Evolutionary conservation across 768 basidiomycete genomes (phyloP).

Genomic region (Melanogaster broomeanus): DNA sequence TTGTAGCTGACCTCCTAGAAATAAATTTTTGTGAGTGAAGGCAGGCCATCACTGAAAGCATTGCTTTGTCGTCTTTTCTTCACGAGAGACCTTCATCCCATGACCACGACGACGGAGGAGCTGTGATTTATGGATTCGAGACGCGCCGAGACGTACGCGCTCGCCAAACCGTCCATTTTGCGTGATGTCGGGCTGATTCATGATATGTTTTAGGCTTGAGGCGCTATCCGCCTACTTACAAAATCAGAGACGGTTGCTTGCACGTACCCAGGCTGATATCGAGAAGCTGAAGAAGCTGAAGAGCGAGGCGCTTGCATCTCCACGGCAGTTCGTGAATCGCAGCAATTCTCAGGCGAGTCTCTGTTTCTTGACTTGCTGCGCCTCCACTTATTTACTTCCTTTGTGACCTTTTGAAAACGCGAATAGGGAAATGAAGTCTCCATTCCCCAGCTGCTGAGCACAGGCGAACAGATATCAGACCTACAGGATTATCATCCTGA

Average conservation of each 20-base stretch:
- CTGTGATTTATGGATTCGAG: slow-evolving; percentile 28
- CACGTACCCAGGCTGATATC: slow-evolving; percentile 64
- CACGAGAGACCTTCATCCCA: slow-evolving; percentile 21
- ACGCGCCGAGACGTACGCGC: slow-evolving; percentile 38
- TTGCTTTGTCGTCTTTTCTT: slow-evolving; percentile 1
- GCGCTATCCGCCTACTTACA: slow-evolving; percentile 69
- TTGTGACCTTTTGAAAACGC: slow-evolving; percentile 14
- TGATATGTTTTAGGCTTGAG: slow-evolving; percentile 36
- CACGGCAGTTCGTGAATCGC: slow-evolving; percentile 35
- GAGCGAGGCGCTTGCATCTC: slow-evolving; percentile 36
- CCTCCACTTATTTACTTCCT: slow-evolving; percentile 19
- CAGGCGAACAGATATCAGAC: slow-evolving; percentile 42
- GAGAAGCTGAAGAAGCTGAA: slow-evolving; percentile 51
- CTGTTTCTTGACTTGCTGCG: neutral
- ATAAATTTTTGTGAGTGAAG: slow-evolving; percentile 27
- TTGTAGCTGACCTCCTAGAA: slow-evolving; percentile 11
- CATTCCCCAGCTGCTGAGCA: slow-evolving; percentile 31
- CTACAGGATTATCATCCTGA: slow-evolving; percentile 44
- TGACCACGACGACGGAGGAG: slow-evolving; percentile 34
- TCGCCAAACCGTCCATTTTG: neutral
- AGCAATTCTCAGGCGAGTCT: slow-evolving; percentile 37
- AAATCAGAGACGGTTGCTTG: slow-evolving; percentile 58
- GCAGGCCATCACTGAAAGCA: slow-evolving; percentile 12
- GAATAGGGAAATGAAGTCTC: slow-evolving; percentile 12
- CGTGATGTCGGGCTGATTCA: slow-evolving; percentile 1